These are phyloP conservation scores for Clitopilus passeckerianus DNA, from an alignment of 768 basidiomycete species.

Conservation along the genomic window DNA sequence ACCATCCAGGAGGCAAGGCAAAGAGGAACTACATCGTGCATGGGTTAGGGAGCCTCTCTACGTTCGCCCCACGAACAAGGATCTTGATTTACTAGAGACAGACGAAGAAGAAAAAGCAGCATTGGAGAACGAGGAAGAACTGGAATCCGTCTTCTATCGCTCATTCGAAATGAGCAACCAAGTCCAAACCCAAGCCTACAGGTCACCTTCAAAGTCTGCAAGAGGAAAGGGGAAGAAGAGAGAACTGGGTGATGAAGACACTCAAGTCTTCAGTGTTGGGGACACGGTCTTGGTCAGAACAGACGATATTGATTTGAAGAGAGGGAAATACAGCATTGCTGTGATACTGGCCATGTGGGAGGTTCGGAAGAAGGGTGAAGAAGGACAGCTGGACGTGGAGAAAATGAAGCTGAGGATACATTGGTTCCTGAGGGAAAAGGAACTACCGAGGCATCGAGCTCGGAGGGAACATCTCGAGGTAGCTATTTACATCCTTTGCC, in stretches of 20 bases:
- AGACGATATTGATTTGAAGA: constrained; percentile 32
- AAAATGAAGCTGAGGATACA: constrained; percentile 60
- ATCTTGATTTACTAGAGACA: constrained; percentile 4
- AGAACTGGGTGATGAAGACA: constrained; percentile 8
- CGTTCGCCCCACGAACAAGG: constrained; percentile 1
- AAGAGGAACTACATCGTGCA: background rate
- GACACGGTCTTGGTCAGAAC: constrained; percentile 64
- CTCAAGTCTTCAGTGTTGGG: constrained; percentile 45
- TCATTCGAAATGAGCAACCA: background rate
- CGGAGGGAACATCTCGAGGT: constrained; percentile 61
- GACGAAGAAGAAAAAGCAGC: background rate
- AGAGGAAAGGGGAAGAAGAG: constrained; percentile 13
- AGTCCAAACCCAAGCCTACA: background rate
- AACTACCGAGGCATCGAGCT: constrained; percentile 56
- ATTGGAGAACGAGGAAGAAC: background rate
- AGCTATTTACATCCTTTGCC: constrained; percentile 9
- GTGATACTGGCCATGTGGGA: constrained; percentile 74
- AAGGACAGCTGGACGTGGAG: constrained; percentile 22
- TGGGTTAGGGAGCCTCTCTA: constrained; percentile 3
- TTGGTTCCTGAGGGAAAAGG: constrained; percentile 69
- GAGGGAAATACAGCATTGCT: constrained; percentile 54
- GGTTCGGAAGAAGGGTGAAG: constrained; percentile 23
- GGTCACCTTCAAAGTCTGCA: background rate
- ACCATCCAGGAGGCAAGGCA: background rate
- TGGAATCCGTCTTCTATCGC: constrained; percentile 1